Conservation (phyloP, 345 rosid genomes). For the Turritis glabra region DNA sequence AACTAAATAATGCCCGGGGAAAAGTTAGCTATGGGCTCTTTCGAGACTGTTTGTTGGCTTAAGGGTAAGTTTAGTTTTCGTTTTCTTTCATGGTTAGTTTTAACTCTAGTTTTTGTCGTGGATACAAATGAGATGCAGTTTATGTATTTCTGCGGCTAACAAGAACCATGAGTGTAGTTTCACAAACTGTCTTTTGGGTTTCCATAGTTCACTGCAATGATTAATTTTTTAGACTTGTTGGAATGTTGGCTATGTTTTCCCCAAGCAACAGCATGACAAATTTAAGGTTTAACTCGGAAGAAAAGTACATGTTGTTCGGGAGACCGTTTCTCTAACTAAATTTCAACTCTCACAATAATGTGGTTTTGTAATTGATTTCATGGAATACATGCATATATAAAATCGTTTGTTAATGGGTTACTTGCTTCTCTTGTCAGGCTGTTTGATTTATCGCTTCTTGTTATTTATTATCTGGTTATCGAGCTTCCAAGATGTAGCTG, state of each 20-base stretch:
- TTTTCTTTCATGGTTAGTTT: conserved; percentile 1
- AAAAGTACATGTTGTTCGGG: not conserved
- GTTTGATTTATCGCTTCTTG: conserved; percentile 52
- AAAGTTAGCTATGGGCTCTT: conserved; percentile 54
- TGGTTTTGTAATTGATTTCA: not conserved
- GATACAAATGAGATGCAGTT: not conserved
- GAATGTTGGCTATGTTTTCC: conserved; percentile 11
- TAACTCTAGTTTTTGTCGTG: not conserved
- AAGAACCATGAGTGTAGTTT: conserved; percentile 18
- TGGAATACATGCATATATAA: not conserved
- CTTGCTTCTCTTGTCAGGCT: conserved; percentile 56
- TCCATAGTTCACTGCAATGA: not conserved
- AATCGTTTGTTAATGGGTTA: conserved; percentile 28
- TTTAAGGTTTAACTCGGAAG: not conserved
- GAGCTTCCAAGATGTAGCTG: conserved; percentile 63
- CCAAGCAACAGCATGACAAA: not conserved
- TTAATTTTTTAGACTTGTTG: not conserved
- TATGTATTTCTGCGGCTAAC: not conserved
- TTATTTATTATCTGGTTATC: conserved; percentile 66
- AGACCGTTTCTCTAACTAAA: not conserved
- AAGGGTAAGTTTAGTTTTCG: conserved; percentile 47
- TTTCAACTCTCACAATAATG: not conserved
- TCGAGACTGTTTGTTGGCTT: conserved; percentile 42
- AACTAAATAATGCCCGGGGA: conserved; percentile 55
- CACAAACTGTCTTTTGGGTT: not conserved